Base-by-base conservation (phyloP, 495 filamentous ascomycete species). In the Daldinia bambusicola region DNA sequence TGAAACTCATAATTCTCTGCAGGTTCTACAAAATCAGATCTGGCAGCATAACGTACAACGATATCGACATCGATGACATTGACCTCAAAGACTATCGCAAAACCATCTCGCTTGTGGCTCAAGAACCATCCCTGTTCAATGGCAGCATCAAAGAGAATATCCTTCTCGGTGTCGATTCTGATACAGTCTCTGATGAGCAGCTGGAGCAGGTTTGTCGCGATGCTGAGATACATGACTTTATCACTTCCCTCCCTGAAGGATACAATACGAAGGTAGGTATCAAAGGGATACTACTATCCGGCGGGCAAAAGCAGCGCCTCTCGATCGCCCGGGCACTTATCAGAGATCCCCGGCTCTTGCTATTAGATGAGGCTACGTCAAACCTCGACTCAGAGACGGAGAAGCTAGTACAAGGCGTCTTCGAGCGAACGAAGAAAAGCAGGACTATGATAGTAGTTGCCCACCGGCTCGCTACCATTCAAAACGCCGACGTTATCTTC, bases 351-450 rank as follows among this genome's bases (percentile, higher is more conserved):
- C 84, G 85, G 22, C 79, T 95, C 30, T 80, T 96, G 58, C 83
- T 96, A 18, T 81, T 96, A 6, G 93, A 96, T 74, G 93, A 96
- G 75, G 90, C 92, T 0, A 95, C 93, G 2, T 90, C 87, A 18
- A 90, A 87, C 36, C 79, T 95, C 45, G 93, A 96, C 67, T 89
- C 89, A 5, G 88, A 93, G 78, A 89, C 87, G 2, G 93, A 96
- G 80, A 86, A 84, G 73, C 79, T 90, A 36, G 84, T 96, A 16
- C 91, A 94, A 72, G 85, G 84, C 16, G 91, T 90, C 6, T 86
- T 96, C 67, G 89, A 91, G 65, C 84, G 83, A 73, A 89, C 89
- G 38, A 85, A 86, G 32, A 83, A 82, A 63, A 84, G 84, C 55
- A 78, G 90, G 61, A 96, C 91, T 0, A 91, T 93, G 76, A 84